These are phyloP conservation scores for Dendrothele bispora DNA, from an alignment of 768 basidiomycete species.

Conservation along the genomic window DNA sequence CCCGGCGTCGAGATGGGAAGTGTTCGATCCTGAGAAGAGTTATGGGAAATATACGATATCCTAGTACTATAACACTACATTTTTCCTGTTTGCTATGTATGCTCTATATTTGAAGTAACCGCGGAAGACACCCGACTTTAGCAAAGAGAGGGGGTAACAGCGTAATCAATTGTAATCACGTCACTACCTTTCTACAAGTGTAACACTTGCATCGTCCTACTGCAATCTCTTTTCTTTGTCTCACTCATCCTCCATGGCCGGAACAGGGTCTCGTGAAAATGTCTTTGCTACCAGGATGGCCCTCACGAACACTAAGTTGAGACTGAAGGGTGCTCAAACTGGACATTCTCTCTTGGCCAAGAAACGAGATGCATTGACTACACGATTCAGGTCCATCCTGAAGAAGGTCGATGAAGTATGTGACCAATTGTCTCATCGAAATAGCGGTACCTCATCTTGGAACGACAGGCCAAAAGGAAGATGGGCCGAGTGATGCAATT, in stretches of 20 bases:
- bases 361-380: conserved; percentile 96
- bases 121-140: no score
- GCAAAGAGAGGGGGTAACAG: no score
- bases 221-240: not conserved
- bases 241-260: conserved; percentile 64
- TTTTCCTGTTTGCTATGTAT: no score
- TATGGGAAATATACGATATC: conserved; percentile 91
- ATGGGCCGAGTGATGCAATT: conserved; percentile 99
- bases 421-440: conserved; percentile 6
- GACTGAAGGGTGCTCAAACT: conserved; percentile 90
- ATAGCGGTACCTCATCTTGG: conserved; percentile 20
- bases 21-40: conserved; percentile 92
- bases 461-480: conserved; percentile 93
- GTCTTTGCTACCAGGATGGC: conserved; percentile 98
- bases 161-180: no score
- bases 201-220: no score
- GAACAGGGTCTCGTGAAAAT: conserved; percentile 86
- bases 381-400: conserved; percentile 91
- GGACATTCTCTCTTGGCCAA: conserved; percentile 95
- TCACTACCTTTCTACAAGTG: no score
- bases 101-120: no score
- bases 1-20: conserved; percentile 95
- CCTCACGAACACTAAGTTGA: conserved; percentile 86
- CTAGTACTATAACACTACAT: no score
- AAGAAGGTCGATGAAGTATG: conserved; percentile 95